Evolutionary conservation across 2,329 filamentous ascomycete species (phyloP).

Genomic region (Pseudogymnoascus sp.): DNA sequence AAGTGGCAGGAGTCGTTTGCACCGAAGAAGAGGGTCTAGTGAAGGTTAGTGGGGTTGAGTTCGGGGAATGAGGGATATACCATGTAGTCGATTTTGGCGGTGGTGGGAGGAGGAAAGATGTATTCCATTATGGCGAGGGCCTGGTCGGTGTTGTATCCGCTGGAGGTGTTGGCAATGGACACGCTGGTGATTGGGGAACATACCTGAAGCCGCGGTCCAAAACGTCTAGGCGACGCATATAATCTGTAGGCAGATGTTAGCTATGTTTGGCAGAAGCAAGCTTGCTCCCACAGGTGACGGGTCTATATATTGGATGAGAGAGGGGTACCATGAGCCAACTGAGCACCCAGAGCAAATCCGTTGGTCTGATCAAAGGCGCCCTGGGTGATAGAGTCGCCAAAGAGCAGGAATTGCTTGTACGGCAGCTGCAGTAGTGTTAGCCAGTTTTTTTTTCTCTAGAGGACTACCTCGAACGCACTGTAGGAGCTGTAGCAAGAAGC

Average conservation of each 20-base stretch:
- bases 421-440: not conserved
- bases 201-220: slow-evolving; percentile 76
- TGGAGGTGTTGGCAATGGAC: slow-evolving; percentile 7
- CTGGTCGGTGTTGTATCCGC: slow-evolving; percentile 75
- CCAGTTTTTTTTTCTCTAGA: too few species aligned
- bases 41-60: slow-evolving; percentile 9
- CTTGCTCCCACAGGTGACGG: not conserved
- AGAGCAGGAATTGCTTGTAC: slow-evolving; percentile 61
- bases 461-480: not conserved
- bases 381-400: slow-evolving; percentile 86
- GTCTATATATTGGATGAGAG: slow-evolving; percentile 23
- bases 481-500: not conserved
- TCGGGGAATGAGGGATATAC: slow-evolving; percentile 36
- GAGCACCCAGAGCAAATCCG: slow-evolving; percentile 68
- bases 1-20: slow-evolving; percentile 80
- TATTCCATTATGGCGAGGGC: slow-evolving; percentile 59
- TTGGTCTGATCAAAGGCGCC: slow-evolving; percentile 49
- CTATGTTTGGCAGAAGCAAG: not conserved
- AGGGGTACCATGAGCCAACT: slow-evolving; percentile 54
- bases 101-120: slow-evolving; percentile 59
- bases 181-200: slow-evolving; percentile 13
- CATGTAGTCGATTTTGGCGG: slow-evolving; percentile 57
- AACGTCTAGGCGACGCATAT: slow-evolving; percentile 71
- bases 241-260: slow-evolving; percentile 42
- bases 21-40: slow-evolving; percentile 60